Evolutionary conservation across 2,329 filamentous ascomycete species (phyloP), one percentile per base, ranked within the genome.

Genomic region (Hypoxylon rubiginosum): DNA sequence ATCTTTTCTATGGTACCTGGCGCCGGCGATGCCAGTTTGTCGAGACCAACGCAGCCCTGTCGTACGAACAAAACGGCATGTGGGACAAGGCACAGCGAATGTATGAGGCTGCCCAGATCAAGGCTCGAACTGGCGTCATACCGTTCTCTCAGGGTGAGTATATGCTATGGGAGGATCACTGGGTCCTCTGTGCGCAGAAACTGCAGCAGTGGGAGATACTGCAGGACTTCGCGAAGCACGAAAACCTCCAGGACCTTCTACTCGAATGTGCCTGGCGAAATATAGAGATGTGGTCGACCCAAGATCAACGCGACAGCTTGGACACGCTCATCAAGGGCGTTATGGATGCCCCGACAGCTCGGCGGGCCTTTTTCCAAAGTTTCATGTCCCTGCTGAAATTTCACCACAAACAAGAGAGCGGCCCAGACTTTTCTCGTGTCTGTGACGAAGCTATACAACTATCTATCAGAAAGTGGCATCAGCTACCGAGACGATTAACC

Each of bases 161-260:
- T 80, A 97, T 97, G 88, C 87, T 99, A 0, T 99, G 96, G 96
- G 96, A 99, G 80, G 96, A 99, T 76, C 97, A 99, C 74, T 99
- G 96, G 96, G 91, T 99, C 45, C 86, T 97, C 53, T 99, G 96
- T 78, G 96, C 95, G 0, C 94, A 98, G 81, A 99, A 99, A 81
- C 85, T 99, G 49, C 97, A 99, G 78, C 97, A 99, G 77, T 99
- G 96, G 96, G 96, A 99, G 74, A 95, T 99, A 61, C 81, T 99
- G 34, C 93, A 94, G 67, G 97, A 99, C 73, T 98, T 98, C 75
- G 94, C 96, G 3, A 99, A 99, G 80, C 96, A 99, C 74, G 97
- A 99, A 77, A 99, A 99, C 76, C 92, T 97, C 80, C 97, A 97
- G 76, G 96, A 99, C 77, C 88, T 99, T 54, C 89, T 97, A 36